phyloP scores from a whole-genome alignment of 148 eudicot genomes.

The Selenicereus undatus region DNA sequence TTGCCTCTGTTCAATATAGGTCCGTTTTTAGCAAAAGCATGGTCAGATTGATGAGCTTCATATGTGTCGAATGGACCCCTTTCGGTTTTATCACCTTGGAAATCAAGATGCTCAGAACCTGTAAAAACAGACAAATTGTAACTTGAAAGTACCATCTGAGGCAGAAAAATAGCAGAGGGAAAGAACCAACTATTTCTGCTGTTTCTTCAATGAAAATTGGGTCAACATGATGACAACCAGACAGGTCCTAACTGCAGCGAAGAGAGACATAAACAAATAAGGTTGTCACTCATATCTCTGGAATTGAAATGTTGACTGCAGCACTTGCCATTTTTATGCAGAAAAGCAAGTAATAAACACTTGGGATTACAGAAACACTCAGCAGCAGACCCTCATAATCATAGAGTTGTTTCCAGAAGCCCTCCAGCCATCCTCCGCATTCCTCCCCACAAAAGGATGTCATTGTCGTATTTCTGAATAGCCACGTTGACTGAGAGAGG shows the following conservation, averaged over 20 bases:
- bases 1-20: constrained; percentile 71
- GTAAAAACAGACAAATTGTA: constrained; percentile 18
- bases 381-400: too few species aligned
- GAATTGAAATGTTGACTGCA: neutral
- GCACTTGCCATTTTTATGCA: neutral
- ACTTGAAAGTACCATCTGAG: neutral
- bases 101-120: constrained; percentile 35
- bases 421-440: neutral
- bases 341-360: neutral
- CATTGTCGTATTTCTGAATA: neutral
- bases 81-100: constrained; percentile 27
- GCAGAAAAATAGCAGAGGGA: neutral
- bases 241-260: too few species aligned
- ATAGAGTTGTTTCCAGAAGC: neutral
- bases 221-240: neutral
- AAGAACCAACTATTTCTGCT: neutral
- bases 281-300: too few species aligned
- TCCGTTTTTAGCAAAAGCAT: constrained; percentile 65
- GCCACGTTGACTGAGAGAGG: neutral
- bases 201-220: neutral
- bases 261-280: neutral
- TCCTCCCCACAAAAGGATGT: neutral
- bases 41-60: constrained; percentile 51
- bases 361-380: too few species aligned
- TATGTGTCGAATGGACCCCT: constrained; percentile 36